Conservation (phyloP, 2,329 filamentous ascomycete genomes). For the Fragosphaeria purpurea region DNA sequence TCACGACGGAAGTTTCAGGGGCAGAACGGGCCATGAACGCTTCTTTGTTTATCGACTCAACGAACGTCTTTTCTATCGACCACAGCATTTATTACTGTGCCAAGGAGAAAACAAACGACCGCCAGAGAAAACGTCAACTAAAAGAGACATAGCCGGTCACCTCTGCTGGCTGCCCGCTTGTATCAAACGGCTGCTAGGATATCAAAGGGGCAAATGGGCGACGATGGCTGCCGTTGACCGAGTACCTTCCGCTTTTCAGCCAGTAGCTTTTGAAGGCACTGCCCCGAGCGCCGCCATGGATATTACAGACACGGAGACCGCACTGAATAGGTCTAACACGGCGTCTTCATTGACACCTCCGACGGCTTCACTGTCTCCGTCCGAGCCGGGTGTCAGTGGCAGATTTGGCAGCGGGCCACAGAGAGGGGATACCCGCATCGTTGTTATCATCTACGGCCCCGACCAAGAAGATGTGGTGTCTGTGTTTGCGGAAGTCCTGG, state of each 20-base stretch:
- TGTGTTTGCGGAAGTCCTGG: conserved; percentile 68
- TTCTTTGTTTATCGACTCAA: too few species aligned
- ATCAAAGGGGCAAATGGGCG: background rate
- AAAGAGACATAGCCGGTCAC: too few species aligned
- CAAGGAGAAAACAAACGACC: too few species aligned
- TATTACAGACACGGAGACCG: conserved; percentile 5
- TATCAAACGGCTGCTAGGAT: too few species aligned
- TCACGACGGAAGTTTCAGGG: too few species aligned
- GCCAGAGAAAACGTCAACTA: too few species aligned
- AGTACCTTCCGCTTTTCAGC: conserved; percentile 15
- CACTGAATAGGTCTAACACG: background rate
- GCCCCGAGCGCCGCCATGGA: background rate
- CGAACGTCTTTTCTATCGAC: too few species aligned
- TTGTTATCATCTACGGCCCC: conserved; percentile 58
- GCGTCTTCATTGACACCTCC: conserved; percentile 16
- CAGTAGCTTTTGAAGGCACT: background rate
- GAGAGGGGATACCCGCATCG: conserved; percentile 46
- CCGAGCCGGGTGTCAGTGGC: conserved; percentile 23
- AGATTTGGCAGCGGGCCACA: conserved; percentile 36
- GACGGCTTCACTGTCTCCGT: conserved; percentile 9
- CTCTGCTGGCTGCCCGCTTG: too few species aligned
- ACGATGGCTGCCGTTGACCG: conserved; percentile 16
- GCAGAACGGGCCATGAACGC: too few species aligned
- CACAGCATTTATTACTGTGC: too few species aligned
- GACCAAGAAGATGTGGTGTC: conserved; percentile 66